phyloP scores from a whole-genome alignment of 257 asterid genomes.

The Knoxia roxburghii region DNA sequence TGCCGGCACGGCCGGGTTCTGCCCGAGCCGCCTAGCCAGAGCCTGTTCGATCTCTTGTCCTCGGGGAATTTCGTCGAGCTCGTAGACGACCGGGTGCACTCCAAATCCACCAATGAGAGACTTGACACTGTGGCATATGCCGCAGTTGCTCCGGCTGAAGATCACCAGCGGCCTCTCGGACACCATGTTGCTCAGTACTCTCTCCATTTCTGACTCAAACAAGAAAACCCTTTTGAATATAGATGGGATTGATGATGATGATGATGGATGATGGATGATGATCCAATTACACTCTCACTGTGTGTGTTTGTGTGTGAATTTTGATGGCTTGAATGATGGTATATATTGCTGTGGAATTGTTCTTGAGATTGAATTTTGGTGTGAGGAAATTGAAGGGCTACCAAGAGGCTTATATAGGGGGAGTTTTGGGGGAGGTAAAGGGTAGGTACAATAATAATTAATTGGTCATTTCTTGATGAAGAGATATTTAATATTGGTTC shows the following conservation, averaged over 20 bases:
- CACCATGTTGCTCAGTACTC: slow-evolving; percentile 53
- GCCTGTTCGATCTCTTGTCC: slow-evolving; percentile 76
- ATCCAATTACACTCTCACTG: background rate
- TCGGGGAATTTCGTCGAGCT: slow-evolving; percentile 58
- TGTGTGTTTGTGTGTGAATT: background rate
- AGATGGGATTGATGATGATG: no score
- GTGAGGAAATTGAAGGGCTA: slow-evolving; percentile 38
- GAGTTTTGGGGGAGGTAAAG: no score
- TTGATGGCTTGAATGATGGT: no score
- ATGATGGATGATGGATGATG: no score
- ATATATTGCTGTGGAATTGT: no score
- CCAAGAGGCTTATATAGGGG: slow-evolving; percentile 33
- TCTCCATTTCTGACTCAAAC: slow-evolving; percentile 41
- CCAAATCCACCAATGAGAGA: slow-evolving; percentile 66
- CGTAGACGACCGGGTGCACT: slow-evolving; percentile 48
- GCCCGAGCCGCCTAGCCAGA: slow-evolving; percentile 34
- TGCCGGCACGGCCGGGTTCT: slow-evolving; percentile 54
- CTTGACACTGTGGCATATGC: slow-evolving; percentile 65
- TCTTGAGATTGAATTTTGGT: slow-evolving; percentile 22
- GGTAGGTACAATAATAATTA: no score
- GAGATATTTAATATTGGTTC: slow-evolving; percentile 15
- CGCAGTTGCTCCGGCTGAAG: slow-evolving; percentile 64
- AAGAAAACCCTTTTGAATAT: no score
- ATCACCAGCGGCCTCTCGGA: slow-evolving; percentile 67
- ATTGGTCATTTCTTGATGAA: slow-evolving; percentile 3